Evolutionary conservation across 139 green algal species (phyloP).

Genomic region (Ulvella scutata): DNA sequence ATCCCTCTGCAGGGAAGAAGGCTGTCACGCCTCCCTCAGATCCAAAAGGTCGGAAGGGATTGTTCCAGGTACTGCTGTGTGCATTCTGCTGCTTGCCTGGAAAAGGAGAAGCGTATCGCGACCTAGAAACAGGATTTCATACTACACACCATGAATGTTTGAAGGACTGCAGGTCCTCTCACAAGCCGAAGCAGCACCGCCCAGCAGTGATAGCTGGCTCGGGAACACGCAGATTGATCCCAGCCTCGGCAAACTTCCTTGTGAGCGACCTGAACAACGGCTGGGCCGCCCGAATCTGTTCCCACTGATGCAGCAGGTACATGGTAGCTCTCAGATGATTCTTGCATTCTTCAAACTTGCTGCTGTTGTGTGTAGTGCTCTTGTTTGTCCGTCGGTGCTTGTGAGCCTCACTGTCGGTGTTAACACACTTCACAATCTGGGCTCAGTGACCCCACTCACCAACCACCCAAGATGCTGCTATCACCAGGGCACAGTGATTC

Average conservation of each 20-base stretch:
- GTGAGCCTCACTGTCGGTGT: too few relatives aligned
- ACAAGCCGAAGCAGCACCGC: not conserved
- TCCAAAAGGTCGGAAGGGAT: slow-evolving; percentile 19
- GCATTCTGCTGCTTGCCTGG: not conserved
- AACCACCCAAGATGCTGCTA: too few relatives aligned
- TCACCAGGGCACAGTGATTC: too few relatives aligned
- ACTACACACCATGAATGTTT: not conserved
- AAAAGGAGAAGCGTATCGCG: not conserved
- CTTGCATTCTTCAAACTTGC: too few relatives aligned
- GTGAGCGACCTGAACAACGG: slow-evolving; percentile 15
- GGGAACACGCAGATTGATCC: slow-evolving; percentile 24
- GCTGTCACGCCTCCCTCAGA: slow-evolving; percentile 6
- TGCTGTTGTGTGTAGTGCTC: too few relatives aligned
- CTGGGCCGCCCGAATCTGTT: slow-evolving; percentile 22
- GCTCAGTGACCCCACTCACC: too few relatives aligned
- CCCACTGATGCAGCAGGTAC: slow-evolving; percentile 12
- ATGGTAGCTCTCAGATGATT: too few relatives aligned
- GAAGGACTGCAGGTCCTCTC: not conserved
- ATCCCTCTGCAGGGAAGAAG: slow-evolving; percentile 18
- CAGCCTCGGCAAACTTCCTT: slow-evolving; percentile 11
- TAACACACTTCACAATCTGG: too few relatives aligned
- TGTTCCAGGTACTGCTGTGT: slow-evolving; percentile 28
- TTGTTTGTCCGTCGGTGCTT: too few relatives aligned
- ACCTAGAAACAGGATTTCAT: not conserved
- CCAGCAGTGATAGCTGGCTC: slow-evolving; percentile 25